Base-by-base conservation (phyloP, 169 alveolate species). In the Eimeria necatrix region DNA sequence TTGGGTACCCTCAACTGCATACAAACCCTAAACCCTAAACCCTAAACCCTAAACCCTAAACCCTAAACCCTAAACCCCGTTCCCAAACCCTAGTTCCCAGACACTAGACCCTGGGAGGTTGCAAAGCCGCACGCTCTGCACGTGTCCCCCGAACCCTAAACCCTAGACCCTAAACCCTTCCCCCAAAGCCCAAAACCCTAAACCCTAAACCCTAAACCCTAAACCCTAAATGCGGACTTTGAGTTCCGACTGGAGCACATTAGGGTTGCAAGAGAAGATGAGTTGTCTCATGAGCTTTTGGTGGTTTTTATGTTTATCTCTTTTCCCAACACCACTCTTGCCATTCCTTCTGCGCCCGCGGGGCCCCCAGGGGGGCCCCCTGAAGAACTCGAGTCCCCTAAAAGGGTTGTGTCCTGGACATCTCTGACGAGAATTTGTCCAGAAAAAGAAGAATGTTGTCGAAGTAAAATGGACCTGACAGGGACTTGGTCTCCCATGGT, bases 11-110 rank as follows among this genome's bases (percentile, higher is more conserved):
- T 32, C 68, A 56, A 3, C 68, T 10, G 68, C 22, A 56, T 2
- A 56, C 22, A 7, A 20, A 71, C 83, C 83, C 83, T 74, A 74
- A 74, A 46, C 85, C 85, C 85, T 74, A 74, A 74, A 46, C 85
- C 85, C 85, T 74, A 26, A 74, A 74, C 56, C 85, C 85, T 74
- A 74, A 74, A 74, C 85, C 56, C 18, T 18, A 41, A 8, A 14
- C 85, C 85, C 85, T 74, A 74, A 74, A 74, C 85, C 41, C 41
- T 32, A 32, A 32, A 2, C 41, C 0, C 3, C 41, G 41, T 32
- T 2, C 41, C 41, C 41, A 32, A 32, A 32, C 41, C 41, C 41
- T 32, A 32, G 41, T 32, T 32, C 41, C 41, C 41, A n/a, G n/a
- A n/a, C n/a, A n/a, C n/a, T n/a, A n/a, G n/a, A n/a, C n/a, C n/a